A percentile compares a stretch with the other conserved stretches of the same genome.
phyloP scores from a whole-genome alignment of 2,329 filamentous ascomycete genomes.

The Ophiostoma angusticollis region DNA sequence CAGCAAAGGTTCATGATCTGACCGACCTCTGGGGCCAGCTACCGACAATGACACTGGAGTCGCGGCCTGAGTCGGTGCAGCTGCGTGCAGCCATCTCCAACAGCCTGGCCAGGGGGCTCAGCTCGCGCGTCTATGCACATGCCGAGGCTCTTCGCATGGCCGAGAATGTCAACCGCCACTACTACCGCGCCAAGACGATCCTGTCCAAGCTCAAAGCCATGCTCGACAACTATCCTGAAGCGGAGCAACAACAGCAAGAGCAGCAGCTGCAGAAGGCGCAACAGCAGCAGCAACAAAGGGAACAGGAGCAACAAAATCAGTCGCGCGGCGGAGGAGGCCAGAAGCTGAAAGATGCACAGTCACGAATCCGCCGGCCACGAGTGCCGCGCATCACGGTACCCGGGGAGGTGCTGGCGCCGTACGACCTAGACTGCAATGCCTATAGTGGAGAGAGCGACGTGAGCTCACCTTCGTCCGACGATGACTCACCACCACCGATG shows the following conservation, averaged over 20 bases:
- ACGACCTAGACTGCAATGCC: constrained; percentile 49
- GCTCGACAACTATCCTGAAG: constrained; percentile 45
- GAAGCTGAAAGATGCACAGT: constrained; percentile 7
- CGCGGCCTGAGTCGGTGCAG: constrained; percentile 34
- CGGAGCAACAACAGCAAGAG: constrained; percentile 38
- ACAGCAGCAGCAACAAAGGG: constrained; percentile 29
- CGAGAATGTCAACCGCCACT: constrained; percentile 50
- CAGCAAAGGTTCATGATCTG: constrained; percentile 40
- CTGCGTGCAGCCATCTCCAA: constrained; percentile 49
- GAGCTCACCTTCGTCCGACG: constrained; percentile 17
- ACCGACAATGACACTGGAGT: constrained; percentile 32
- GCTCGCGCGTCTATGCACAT: constrained; percentile 44
- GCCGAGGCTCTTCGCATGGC: constrained; percentile 51
- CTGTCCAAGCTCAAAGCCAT: constrained; percentile 46
- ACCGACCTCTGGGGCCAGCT: constrained; percentile 45
- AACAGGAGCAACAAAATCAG: constrained; percentile 45
- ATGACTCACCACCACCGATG: constrained; percentile 24
- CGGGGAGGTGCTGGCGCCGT: constrained; percentile 52
- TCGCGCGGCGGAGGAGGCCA: constrained; percentile 17
- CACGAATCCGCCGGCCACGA: constrained; percentile 24
- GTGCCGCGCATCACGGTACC: constrained; percentile 51
- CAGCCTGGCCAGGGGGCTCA: constrained; percentile 39
- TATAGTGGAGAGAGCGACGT: constrained; percentile 40
- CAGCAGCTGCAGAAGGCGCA: constrained; percentile 41
- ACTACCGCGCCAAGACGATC: constrained; percentile 45